Percentiles rank a stretch among this genome's conserved stretches.
These are phyloP conservation scores for Sclerotiophoma versabilis DNA, from an alignment of 2,329 filamentous ascomycete genomes.

Conservation along the genomic window DNA sequence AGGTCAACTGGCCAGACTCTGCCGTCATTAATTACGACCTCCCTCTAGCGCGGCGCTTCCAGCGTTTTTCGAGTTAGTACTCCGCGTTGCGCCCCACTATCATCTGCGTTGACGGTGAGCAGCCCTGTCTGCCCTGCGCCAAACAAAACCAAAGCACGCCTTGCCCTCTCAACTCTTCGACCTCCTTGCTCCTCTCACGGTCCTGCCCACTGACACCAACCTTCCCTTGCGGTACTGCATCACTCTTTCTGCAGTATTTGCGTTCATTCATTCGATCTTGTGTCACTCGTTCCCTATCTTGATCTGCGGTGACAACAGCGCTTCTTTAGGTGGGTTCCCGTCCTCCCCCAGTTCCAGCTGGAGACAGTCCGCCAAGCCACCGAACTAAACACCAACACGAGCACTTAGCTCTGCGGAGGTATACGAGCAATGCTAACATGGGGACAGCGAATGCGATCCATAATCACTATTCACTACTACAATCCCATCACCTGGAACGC, in stretches of 20 bases:
- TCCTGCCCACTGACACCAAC: constrained; percentile 32
- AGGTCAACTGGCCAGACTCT: constrained; percentile 20
- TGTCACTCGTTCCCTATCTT: constrained; percentile 32
- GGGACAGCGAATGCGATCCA: constrained; percentile 35
- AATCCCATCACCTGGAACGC: constrained; percentile 26
- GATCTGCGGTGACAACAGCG: constrained; percentile 22
- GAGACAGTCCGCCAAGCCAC: constrained; percentile 29
- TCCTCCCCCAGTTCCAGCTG: constrained; percentile 17
- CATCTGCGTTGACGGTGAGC: constrained; percentile 25
- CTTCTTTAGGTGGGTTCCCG: constrained; percentile 37
- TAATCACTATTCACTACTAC: constrained; percentile 29
- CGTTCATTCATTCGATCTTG: constrained; percentile 50
- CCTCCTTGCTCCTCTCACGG: constrained; percentile 47
- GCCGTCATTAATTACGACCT: constrained; percentile 19
- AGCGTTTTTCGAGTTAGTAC: constrained; percentile 9
- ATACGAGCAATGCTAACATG: constrained; percentile 32
- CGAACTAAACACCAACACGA: constrained; percentile 25
- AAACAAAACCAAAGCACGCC: constrained; percentile 28
- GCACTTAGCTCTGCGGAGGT: constrained; percentile 16
- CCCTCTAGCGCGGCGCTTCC: constrained; percentile 15
- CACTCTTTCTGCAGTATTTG: constrained; percentile 69
- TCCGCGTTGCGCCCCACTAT: constrained; percentile 14
- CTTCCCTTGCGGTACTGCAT: constrained; percentile 58
- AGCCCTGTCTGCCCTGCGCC: constrained; percentile 27
- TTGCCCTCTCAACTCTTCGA: constrained; percentile 21